Evolutionary conservation across 2,329 filamentous ascomycete species (phyloP).

Genomic region (Teratosphaeria gauchensis): DNA sequence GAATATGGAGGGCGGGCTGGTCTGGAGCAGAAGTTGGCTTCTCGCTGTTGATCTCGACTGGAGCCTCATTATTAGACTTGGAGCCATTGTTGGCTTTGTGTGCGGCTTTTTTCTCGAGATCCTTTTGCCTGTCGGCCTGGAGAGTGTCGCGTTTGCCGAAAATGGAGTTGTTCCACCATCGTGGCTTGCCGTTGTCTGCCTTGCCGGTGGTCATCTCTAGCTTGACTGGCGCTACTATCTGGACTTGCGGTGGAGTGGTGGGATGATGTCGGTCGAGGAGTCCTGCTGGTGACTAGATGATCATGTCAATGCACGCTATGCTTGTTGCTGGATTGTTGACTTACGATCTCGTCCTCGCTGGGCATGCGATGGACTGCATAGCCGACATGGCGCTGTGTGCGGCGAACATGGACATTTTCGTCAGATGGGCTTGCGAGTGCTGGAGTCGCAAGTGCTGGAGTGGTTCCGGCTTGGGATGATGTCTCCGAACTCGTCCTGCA

Average conservation of each 20-base stretch:
- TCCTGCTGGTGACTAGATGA: background rate
- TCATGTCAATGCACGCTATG: background rate
- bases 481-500: background rate
- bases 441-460: background rate
- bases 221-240: background rate
- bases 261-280: background rate
- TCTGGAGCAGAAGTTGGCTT: background rate
- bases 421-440: background rate
- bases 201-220: background rate
- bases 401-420: background rate
- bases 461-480: background rate
- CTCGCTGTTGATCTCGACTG: background rate
- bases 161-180: background rate
- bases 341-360: background rate
- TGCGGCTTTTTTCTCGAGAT: background rate
- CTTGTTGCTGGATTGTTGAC: background rate
- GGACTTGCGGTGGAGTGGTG: background rate
- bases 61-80: background rate
- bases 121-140: background rate
- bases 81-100: background rate
- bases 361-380: background rate
- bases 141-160: background rate
- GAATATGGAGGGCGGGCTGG: background rate
- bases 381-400: background rate
- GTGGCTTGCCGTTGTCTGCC: background rate